Evolutionary conservation across 1,139 yeast genomes (phyloP).

Genomic region (Blastobotrys niveus): DNA sequence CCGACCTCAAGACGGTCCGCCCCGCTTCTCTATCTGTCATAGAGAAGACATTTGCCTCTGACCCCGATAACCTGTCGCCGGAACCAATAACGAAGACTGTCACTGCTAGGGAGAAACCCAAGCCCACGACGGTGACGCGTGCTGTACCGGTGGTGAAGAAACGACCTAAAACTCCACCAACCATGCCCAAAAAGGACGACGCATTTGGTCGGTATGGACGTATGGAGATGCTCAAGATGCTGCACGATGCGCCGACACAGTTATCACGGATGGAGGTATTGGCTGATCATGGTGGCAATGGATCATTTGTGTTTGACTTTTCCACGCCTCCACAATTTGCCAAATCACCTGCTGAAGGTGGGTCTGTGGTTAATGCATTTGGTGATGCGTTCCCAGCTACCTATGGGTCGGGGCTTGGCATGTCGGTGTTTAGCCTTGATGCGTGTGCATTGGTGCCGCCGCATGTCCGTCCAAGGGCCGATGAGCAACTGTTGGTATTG

Average conservation of each 20-base stretch:
- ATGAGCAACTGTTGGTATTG: slow-evolving; percentile 22
- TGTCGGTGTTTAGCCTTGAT: slow-evolving; percentile 20
- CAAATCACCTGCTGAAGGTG: slow-evolving; percentile 17
- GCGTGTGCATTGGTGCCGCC: slow-evolving; percentile 26
- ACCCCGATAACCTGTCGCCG: too few relatives aligned
- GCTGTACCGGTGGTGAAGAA: too few relatives aligned
- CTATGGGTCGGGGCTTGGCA: slow-evolving; percentile 20
- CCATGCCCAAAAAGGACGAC: too few relatives aligned
- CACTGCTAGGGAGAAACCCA: too few relatives aligned
- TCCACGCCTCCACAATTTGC: slow-evolving; percentile 22
- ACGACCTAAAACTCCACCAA: too few relatives aligned
- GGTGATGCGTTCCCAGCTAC: slow-evolving; percentile 25
- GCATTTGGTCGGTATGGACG: slow-evolving; percentile 5
- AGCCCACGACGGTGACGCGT: too few relatives aligned
- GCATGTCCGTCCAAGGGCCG: slow-evolving; percentile 24
- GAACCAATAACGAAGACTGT: too few relatives aligned
- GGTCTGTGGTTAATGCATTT: slow-evolving; percentile 21
- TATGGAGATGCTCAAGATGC: slow-evolving; percentile 1
- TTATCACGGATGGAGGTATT: slow-evolving; percentile 18
- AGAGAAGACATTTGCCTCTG: too few relatives aligned
- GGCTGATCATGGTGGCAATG: slow-evolving; percentile 16
- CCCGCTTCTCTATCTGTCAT: too few relatives aligned
- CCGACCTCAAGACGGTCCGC: too few relatives aligned
- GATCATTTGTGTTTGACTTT: slow-evolving; percentile 25
- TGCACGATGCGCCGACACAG: slow-evolving; percentile 17